phyloP scores from a whole-genome alignment of 2,329 filamentous ascomycete species.

The Aspergillus piperis region DNA sequence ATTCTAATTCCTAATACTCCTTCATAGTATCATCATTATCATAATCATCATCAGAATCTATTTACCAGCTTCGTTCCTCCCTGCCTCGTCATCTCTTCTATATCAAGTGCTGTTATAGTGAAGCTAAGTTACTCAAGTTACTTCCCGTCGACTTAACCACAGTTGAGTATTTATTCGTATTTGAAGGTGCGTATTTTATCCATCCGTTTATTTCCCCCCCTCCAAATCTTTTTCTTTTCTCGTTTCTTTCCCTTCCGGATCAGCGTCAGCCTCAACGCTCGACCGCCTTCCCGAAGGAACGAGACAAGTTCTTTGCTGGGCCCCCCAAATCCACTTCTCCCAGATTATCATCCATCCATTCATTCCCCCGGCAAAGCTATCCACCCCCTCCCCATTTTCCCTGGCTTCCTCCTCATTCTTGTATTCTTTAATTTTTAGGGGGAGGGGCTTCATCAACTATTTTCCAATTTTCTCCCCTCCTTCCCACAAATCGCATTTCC shows the following conservation, averaged over 20 bases:
- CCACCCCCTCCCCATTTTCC: not conserved
- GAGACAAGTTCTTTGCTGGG: not conserved
- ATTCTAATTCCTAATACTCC: not conserved
- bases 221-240: not conserved
- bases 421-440: conserved; percentile 1
- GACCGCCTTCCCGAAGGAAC: conserved; percentile 31
- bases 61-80: no score
- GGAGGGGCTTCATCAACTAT: conserved; percentile 6
- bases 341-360: conserved; percentile 7
- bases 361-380: not conserved
- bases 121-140: not conserved
- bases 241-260: no score
- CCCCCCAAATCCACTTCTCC: not conserved
- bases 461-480: not conserved
- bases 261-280: conserved; percentile 27
- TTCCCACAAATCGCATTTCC: not conserved
- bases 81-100: no score
- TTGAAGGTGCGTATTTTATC: no score
- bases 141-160: not conserved
- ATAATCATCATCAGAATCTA: no score
- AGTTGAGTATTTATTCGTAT: not conserved
- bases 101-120: no score
- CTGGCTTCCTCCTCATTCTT: not conserved
- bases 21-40: no score
- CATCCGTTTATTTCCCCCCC: no score